Percentiles rank a stretch among this genome's conserved stretches.
Conservation (phyloP, 176 grass and related monocot species). For the Tillandsia leiboldiana region DNA sequence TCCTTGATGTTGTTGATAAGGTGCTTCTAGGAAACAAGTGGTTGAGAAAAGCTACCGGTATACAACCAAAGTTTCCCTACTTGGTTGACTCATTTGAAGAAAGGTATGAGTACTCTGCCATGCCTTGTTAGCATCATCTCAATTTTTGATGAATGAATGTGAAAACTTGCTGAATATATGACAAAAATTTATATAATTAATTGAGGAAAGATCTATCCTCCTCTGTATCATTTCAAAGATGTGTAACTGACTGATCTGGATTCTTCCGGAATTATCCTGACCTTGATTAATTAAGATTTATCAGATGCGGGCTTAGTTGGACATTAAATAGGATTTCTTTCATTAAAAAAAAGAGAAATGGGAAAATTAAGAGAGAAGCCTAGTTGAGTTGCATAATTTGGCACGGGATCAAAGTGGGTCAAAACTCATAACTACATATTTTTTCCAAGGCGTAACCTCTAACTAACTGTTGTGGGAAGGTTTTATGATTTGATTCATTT, state of each 20-base stretch:
- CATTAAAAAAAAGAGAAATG: too few species aligned
- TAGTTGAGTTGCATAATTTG: too few species aligned
- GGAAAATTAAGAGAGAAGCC: too few species aligned
- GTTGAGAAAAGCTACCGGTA: constrained; percentile 80
- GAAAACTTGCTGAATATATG: too few species aligned
- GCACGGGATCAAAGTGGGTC: too few species aligned
- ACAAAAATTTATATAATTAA: background rate
- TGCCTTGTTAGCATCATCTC: background rate
- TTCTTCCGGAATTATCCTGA: background rate
- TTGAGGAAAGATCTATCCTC: background rate
- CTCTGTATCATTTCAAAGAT: background rate
- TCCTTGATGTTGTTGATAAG: constrained; percentile 80
- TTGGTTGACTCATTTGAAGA: constrained; percentile 97
- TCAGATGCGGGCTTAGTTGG: background rate
- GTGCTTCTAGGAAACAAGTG: constrained; percentile 88
- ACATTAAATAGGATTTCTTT: background rate
- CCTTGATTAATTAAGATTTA: background rate
- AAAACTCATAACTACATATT: too few species aligned
- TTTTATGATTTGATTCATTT: too few species aligned
- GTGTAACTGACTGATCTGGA: background rate
- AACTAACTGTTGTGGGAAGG: too few species aligned
- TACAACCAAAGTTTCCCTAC: constrained; percentile 86
- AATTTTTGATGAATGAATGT: background rate
- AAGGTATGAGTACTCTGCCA: constrained; percentile 29
- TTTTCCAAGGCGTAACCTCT: too few species aligned